phyloP scores from a whole-genome alignment of 2,329 filamentous ascomycete species.

The Aspergillus pseudotamarii region DNA sequence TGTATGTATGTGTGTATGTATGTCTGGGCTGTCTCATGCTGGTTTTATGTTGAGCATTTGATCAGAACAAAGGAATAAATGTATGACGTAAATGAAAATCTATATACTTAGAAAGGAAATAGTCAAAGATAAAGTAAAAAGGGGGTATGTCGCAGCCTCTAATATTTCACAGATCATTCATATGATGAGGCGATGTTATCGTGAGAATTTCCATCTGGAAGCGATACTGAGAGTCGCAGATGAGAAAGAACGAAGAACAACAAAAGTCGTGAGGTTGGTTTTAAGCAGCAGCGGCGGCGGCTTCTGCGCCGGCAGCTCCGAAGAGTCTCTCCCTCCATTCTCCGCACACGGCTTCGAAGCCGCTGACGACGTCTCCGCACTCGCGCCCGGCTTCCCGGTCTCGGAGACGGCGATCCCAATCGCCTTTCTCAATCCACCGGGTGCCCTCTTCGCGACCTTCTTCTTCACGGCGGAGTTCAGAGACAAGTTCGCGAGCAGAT shows the following conservation, averaged over 20 bases:
- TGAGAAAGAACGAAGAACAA: neutral
- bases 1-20: conserved; percentile 6
- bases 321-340: conserved; percentile 78
- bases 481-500: conserved; percentile 80
- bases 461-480: conserved; percentile 80
- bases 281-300: conserved; percentile 37
- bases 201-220: neutral
- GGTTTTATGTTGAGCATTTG: neutral
- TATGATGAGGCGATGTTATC: neutral
- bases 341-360: conserved; percentile 89
- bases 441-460: conserved; percentile 82
- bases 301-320: conserved; percentile 40
- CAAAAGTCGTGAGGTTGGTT: neutral
- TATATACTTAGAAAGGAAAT: conserved; percentile 1
- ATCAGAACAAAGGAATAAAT: neutral
- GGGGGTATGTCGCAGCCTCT: conserved; percentile 3
- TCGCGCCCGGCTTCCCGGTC: conserved; percentile 80
- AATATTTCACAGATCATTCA: neutral
- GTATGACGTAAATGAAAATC: neutral
- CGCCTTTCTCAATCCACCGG: conserved; percentile 76
- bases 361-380: conserved; percentile 84
- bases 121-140: neutral
- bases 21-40: neutral
- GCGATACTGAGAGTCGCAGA: neutral
- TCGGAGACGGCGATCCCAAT: conserved; percentile 77